These are phyloP conservation scores for Marchantia paleacea DNA, from an alignment of 225 moss, liverwort and hornwort species.

Conservation along the genomic window DNA sequence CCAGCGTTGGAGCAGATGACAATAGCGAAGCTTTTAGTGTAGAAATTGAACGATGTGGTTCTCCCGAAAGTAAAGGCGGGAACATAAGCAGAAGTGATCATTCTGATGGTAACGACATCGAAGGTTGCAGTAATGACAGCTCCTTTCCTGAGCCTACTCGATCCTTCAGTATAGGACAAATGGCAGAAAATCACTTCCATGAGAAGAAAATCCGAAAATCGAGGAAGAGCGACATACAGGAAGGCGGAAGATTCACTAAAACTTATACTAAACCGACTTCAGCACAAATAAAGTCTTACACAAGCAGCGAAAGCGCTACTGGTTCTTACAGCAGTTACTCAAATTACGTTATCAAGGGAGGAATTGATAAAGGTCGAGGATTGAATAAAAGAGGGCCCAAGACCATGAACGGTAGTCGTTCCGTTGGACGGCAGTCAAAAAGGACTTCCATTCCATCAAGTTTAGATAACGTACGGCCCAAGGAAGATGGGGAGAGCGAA, in stretches of 20 bases:
- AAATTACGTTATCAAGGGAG: background rate
- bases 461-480: background rate
- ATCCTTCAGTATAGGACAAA: too few species aligned
- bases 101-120: background rate
- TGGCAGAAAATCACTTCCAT: background rate
- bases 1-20: background rate
- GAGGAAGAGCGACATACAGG: background rate
- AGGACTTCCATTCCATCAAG: background rate
- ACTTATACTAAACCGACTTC: background rate
- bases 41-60: slow-evolving; percentile 2
- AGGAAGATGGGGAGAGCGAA: background rate
- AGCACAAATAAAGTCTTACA: background rate
- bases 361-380: background rate
- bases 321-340: background rate
- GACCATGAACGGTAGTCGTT: background rate
- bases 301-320: background rate
- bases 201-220: background rate
- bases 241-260: background rate
- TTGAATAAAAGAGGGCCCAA: background rate
- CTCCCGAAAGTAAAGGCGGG: background rate
- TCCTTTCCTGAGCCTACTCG: background rate
- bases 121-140: background rate
- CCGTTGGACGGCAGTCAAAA: background rate
- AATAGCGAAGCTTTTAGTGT: background rate
- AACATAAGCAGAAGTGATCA: background rate